Conservation (phyloP, 345 rosid species). For the Noccaea caerulescens region DNA sequence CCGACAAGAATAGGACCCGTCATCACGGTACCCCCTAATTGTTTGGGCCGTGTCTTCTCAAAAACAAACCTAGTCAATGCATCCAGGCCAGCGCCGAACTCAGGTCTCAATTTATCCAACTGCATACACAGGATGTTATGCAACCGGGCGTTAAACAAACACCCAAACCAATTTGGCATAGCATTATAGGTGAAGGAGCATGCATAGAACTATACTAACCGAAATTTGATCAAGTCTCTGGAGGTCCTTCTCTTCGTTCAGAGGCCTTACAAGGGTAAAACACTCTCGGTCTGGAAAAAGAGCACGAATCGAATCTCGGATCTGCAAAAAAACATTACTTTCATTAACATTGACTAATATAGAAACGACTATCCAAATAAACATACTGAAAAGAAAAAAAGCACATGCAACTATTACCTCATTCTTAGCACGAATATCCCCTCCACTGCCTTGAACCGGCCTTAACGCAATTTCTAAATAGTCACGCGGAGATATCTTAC, state of each 20-base stretch:
- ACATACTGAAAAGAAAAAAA: constrained; percentile 13
- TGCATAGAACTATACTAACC: constrained; percentile 53
- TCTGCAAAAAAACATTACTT: constrained; percentile 48
- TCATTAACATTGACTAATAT: constrained; percentile 1
- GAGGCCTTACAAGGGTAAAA: constrained; percentile 86
- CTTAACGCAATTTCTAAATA: constrained; percentile 91
- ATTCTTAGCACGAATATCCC: constrained; percentile 83
- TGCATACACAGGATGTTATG: constrained; percentile 41
- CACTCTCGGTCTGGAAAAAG: constrained; percentile 97
- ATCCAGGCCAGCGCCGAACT: constrained; percentile 86
- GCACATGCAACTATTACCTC: constrained; percentile 60
- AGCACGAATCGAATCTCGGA: constrained; percentile 89
- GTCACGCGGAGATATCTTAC: constrained; percentile 90
- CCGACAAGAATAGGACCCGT: constrained; percentile 95
- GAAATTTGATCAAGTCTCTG: constrained; percentile 83
- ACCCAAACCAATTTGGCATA: neutral
- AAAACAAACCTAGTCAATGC: constrained; percentile 93
- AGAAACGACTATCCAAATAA: neutral
- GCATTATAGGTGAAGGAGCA: neutral
- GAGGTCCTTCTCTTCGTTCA: constrained; percentile 86
- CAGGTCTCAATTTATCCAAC: constrained; percentile 81
- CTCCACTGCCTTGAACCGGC: constrained; percentile 81
- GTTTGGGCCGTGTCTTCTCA: constrained; percentile 98
- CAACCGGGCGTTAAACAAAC: neutral
- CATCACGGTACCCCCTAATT: constrained; percentile 85